phyloP scores from a whole-genome alignment of 306 rosid species.

The Dicorynia guianensis region DNA sequence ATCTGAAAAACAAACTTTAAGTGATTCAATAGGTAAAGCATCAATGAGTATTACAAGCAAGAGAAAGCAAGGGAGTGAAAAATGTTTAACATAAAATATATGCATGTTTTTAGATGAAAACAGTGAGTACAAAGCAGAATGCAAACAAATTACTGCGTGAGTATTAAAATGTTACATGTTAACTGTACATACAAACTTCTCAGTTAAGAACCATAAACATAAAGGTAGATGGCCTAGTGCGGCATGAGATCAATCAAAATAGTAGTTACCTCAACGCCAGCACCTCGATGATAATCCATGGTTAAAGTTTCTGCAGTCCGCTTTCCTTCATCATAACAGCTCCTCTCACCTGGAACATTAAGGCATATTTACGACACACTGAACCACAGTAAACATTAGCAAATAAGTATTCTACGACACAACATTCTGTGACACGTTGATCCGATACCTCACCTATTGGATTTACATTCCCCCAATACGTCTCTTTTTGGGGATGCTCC shows the following conservation, averaged over 20 bases:
- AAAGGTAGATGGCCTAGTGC: neutral
- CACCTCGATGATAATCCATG: slow-evolving; percentile 99
- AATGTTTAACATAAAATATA: neutral
- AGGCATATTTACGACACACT: slow-evolving; percentile 18
- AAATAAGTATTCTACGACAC: neutral
- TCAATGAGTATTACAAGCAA: neutral
- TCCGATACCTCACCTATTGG: slow-evolving; percentile 75
- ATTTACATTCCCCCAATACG: slow-evolving; percentile 98
- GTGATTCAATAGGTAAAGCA: neutral
- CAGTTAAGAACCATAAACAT: slow-evolving; percentile 9
- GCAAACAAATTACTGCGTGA: neutral
- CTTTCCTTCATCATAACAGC: slow-evolving; percentile 99
- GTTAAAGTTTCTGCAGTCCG: slow-evolving; percentile 92
- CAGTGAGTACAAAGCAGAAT: slow-evolving; percentile 1
- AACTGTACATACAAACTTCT: neutral
- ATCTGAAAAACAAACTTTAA: neutral
- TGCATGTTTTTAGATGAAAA: slow-evolving; percentile 20
- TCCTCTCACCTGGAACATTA: slow-evolving; percentile 76
- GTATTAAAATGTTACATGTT: neutral
- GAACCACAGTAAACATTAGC: neutral
- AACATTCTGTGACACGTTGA: neutral
- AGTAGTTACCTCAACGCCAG: slow-evolving; percentile 83
- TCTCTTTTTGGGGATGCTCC: slow-evolving; percentile 98
- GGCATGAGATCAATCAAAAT: slow-evolving; percentile 24
- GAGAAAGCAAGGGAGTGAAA: slow-evolving; percentile 12